phyloP scores from a whole-genome alignment of 2,329 filamentous ascomycete genomes.

The Hysterium pulicare region DNA sequence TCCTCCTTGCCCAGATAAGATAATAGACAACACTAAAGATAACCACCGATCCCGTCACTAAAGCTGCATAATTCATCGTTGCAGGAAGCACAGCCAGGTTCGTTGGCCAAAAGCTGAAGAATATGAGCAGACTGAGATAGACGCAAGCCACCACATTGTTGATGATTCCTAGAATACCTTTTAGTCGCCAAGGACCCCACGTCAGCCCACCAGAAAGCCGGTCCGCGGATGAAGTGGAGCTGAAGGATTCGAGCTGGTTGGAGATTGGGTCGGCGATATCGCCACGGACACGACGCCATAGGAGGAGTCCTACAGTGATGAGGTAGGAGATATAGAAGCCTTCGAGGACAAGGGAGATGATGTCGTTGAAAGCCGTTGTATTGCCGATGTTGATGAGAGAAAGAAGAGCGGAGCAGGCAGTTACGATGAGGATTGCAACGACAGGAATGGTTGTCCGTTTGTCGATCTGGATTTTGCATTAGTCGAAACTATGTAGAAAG shows the following conservation, averaged over 20 bases:
- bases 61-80: constrained; percentile 33
- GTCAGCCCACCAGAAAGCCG: constrained; percentile 18
- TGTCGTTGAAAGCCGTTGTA: constrained; percentile 34
- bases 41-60: constrained; percentile 28
- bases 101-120: constrained; percentile 36
- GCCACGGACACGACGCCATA: constrained; percentile 34
- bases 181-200: constrained; percentile 35
- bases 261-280: constrained; percentile 23
- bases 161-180: constrained; percentile 22
- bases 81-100: constrained; percentile 11
- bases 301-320: constrained; percentile 28
- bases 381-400: constrained; percentile 53
- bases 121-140: constrained; percentile 30
- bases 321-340: constrained; percentile 37
- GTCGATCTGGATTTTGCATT: constrained; percentile 23
- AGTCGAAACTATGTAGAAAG: not conserved
- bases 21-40: constrained; percentile 32
- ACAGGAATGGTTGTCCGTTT: constrained; percentile 41
- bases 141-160: constrained; percentile 33
- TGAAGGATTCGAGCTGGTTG: constrained; percentile 20
- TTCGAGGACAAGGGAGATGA: constrained; percentile 33
- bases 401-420: constrained; percentile 44
- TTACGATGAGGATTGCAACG: constrained; percentile 46
- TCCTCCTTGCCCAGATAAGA: constrained; percentile 23
- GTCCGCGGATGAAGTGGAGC: constrained; percentile 16